These are phyloP conservation scores for Penicillium ochrochloron DNA, from an alignment of 495 filamentous ascomycete species.

Conservation along the genomic window DNA sequence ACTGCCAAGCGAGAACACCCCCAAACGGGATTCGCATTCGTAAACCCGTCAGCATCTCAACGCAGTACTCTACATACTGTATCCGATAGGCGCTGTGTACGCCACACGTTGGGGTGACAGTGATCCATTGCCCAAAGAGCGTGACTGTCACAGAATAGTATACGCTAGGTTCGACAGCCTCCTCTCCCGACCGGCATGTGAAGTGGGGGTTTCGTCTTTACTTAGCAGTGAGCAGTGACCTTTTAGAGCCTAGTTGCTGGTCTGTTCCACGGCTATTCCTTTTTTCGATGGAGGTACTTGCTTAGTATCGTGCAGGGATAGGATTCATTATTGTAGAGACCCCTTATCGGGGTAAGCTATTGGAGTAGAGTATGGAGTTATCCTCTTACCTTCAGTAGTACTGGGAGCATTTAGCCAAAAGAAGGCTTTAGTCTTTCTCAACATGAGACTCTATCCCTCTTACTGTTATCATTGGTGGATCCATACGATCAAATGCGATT, in stretches of 20 bases:
- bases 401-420: constrained; percentile 7
- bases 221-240: background rate
- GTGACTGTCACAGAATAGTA: background rate
- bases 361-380: too few relatives aligned
- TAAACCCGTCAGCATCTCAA: constrained; percentile 2
- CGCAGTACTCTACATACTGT: background rate
- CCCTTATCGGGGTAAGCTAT: background rate
- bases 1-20: background rate
- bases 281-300: background rate
- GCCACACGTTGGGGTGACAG: constrained; percentile 2
- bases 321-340: background rate
- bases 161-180: background rate
- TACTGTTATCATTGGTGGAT: background rate
- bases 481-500: background rate
- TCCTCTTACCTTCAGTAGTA: too few relatives aligned
- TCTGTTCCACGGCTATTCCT: background rate
- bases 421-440: background rate
- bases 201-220: background rate
- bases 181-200: constrained; percentile 3
- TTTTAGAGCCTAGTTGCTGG: background rate
- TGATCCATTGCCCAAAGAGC: background rate
- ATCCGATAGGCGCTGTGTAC: background rate
- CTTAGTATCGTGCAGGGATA: background rate
- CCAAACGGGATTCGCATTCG: background rate
- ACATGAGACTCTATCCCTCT: background rate